Evolutionary conservation across 306 rosid species (phyloP), one percentile per base, ranked within the genome.

Genomic region (Glycine latifolia): DNA sequence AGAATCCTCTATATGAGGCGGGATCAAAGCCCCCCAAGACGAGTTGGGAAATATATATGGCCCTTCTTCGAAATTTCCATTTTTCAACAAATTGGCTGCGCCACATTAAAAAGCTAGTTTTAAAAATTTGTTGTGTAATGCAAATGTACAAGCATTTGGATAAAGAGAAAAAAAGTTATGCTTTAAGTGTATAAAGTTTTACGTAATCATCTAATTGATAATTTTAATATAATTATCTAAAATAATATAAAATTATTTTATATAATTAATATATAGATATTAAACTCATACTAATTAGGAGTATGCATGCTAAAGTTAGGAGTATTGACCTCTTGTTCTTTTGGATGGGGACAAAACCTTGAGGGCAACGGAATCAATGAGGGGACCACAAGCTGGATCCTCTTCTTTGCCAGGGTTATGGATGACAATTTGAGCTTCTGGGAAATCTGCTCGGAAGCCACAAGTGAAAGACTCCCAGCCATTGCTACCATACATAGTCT

Each of bases 311-410:
- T 26, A 26, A 26, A 26, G 31, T 26, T 26, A 26, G 31, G 31
- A 26, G 31, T 26, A 26, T 1, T 26, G 1, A 26, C 31, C 39
- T 68, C 70, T 78, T 0, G 91, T 87, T 46, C 92, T 89, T 76
- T 50, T 90, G 1, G 98, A 91, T 59, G 75, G 87, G 54, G 35
- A n/a, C 90, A 94, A 56, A 79, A 80, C 37, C 84, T 85, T 94
- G 75, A 94, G 58, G 2, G 94, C 97, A 67, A 94, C 86, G 0
- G 94, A 89, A 67, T 88, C 91, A 49, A 94, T 90, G 43, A 94
- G 89, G 0, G 98, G 98, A 52, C 98, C 98, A 53, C 98, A 94
- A 62, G 95, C 95, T 1, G 95, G 89, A 65, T 94, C 95, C 4
- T 92, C 95, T 80, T 86, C 91, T 0, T 59, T 49, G 41, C 94